Percentiles rank a stretch among this genome's conserved stretches.
Evolutionary conservation across 2,329 filamentous ascomycete species (phyloP).

Genomic region (Daldinia sp.): DNA sequence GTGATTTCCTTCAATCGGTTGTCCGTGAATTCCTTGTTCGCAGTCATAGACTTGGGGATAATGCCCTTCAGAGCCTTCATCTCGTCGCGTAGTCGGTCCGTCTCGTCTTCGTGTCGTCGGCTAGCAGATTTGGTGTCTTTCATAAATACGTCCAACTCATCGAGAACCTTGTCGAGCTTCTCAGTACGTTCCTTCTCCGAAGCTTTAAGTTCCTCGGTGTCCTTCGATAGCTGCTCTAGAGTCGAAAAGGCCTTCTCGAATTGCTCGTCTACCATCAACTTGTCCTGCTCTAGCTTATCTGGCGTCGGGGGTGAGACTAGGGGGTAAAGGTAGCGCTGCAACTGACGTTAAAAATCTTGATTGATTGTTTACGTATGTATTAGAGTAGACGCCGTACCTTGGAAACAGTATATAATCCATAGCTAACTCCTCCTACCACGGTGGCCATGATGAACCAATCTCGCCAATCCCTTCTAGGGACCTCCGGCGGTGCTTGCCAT

Average conservation of each 20-base stretch:
- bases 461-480: conserved; percentile 89
- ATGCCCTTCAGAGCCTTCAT: conserved; percentile 82
- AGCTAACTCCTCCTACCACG: conserved; percentile 86
- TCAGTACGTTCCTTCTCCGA: conserved; percentile 86
- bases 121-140: conserved; percentile 82
- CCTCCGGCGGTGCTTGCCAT: conserved; percentile 65
- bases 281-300: conserved; percentile 92
- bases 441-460: conserved; percentile 99
- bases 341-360: conserved; percentile 18
- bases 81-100: conserved; percentile 85
- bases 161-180: conserved; percentile 80
- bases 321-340: conserved; percentile 90
- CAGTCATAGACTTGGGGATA: conserved; percentile 87
- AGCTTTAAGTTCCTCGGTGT: conserved; percentile 86
- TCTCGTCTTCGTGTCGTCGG: conserved; percentile 85
- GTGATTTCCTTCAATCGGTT: conserved; percentile 83
- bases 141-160: conserved; percentile 86
- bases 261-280: conserved; percentile 88
- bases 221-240: conserved; percentile 89
- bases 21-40: conserved; percentile 86
- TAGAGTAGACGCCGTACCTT: conserved; percentile 66
- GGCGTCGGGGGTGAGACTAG: conserved; percentile 93
- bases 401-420: conserved; percentile 86
- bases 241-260: conserved; percentile 92
- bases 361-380: background rate